Percentiles rank a stretch among this genome's conserved stretches.
Conservation (phyloP, 768 basidiomycete species). For the Suillus luteus region DNA sequence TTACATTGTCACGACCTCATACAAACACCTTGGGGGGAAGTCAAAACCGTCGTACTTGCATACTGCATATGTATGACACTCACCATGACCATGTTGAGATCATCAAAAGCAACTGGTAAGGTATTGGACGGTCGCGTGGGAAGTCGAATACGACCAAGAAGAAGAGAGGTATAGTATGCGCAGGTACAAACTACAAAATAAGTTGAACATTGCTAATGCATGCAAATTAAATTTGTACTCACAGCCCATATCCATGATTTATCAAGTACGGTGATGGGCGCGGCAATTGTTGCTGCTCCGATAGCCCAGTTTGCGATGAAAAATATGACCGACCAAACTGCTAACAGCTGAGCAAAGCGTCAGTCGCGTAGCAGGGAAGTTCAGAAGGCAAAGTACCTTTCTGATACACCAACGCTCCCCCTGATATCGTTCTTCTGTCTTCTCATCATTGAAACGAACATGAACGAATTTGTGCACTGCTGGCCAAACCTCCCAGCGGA, state of each 20-base stretch:
- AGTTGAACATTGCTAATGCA: constrained; percentile 1
- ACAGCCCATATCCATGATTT: constrained; percentile 63
- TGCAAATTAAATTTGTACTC: constrained; percentile 26
- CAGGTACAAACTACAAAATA: constrained; percentile 50
- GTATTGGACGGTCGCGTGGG: constrained; percentile 57
- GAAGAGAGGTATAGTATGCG: constrained; percentile 62
- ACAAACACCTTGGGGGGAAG: constrained; percentile 48
- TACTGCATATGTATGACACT: constrained; percentile 19
- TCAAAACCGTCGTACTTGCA: constrained; percentile 16
- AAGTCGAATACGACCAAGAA: constrained; percentile 71
- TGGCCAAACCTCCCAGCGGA: constrained; percentile 65
- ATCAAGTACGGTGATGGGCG: constrained; percentile 49
- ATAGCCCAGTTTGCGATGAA: constrained; percentile 71
- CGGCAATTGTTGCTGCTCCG: constrained; percentile 51
- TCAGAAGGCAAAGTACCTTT: constrained; percentile 40
- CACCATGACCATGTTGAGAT: constrained; percentile 68
- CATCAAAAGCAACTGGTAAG: constrained; percentile 64
- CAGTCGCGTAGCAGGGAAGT: constrained; percentile 1
- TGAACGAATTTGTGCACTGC: constrained; percentile 57
- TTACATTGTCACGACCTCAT: constrained; percentile 54
- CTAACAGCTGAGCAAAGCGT: constrained; percentile 42
- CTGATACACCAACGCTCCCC: constrained; percentile 76
- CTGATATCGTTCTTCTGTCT: constrained; percentile 50
- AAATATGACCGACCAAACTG: constrained; percentile 65
- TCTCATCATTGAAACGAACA: constrained; percentile 60